Conservation (phyloP, 257 asterid species). For the Penstemon barbatus region DNA sequence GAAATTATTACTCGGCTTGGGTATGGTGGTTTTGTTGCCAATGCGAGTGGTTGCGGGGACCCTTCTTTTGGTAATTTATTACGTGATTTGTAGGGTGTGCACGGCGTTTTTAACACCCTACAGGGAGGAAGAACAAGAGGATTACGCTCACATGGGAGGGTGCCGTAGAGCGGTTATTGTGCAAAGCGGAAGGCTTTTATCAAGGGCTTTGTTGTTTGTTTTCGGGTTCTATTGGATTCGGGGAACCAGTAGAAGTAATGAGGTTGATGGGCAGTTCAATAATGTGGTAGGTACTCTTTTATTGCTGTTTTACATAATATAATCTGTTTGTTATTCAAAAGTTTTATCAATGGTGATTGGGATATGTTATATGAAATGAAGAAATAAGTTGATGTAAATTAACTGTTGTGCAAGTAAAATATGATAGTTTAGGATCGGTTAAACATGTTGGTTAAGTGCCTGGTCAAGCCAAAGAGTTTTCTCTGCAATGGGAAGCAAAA, state of each 20-base stretch:
- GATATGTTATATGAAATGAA: too few relatives aligned
- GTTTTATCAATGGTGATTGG: too few relatives aligned
- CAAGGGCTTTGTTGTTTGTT: slow-evolving; percentile 67
- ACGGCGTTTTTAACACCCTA: slow-evolving; percentile 68
- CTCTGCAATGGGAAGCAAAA: slow-evolving; percentile 1
- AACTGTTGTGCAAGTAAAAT: background rate
- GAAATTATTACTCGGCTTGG: slow-evolving; percentile 57
- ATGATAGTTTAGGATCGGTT: slow-evolving; percentile 17
- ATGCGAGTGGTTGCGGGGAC: slow-evolving; percentile 53
- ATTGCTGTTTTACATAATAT: background rate
- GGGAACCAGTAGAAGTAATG: slow-evolving; percentile 32
- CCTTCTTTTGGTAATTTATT: slow-evolving; percentile 57
- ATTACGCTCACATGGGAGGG: slow-evolving; percentile 85
- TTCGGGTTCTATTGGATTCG: slow-evolving; percentile 81
- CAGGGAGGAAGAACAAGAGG: slow-evolving; percentile 87
- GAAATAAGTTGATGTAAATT: background rate
- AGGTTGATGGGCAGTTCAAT: slow-evolving; percentile 32
- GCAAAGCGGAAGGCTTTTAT: slow-evolving; percentile 56
- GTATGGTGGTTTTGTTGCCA: slow-evolving; percentile 63
- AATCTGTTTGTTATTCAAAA: too few relatives aligned
- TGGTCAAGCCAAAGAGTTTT: slow-evolving; percentile 11
- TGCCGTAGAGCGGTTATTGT: slow-evolving; percentile 82
- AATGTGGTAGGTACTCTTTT: slow-evolving; percentile 57
- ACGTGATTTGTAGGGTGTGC: slow-evolving; percentile 74
- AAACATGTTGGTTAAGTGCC: background rate